Percentiles rank a stretch among this genome's conserved stretches.
Conservation (phyloP, 1,284 basidiomycete genomes). For the Sanguinoderma infundibulare region DNA sequence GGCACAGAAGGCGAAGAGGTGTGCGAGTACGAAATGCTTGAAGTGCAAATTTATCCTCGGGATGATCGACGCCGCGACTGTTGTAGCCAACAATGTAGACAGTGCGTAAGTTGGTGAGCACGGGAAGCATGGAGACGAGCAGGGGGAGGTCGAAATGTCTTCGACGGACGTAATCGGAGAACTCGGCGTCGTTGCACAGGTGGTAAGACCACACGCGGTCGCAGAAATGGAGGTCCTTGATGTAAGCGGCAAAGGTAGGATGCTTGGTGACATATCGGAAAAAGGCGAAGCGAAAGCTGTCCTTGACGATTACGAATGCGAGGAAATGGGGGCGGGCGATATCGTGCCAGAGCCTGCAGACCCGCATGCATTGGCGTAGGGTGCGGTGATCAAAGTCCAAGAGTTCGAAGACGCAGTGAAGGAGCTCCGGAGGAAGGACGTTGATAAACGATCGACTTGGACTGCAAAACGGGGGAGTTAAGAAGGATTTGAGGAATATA, state of each 20-base stretch:
- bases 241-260: background rate
- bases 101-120: background rate
- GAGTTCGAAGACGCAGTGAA: background rate
- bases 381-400: background rate
- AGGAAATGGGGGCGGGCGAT: background rate
- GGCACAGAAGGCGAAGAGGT: no score
- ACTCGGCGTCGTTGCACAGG: background rate
- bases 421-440: background rate
- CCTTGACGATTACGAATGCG: background rate
- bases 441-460: no score
- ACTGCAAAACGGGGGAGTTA: no score
- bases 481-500: no score
- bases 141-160: background rate
- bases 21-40: background rate
- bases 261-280: background rate
- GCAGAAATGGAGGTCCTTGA: background rate
- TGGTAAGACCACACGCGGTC: background rate
- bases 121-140: background rate
- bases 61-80: background rate
- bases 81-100: background rate
- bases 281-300: background rate
- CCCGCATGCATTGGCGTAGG: background rate
- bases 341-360: background rate
- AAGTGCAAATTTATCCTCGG: background rate
- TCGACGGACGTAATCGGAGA: background rate